Base-by-base conservation (phyloP, 2,329 filamentous ascomycete genomes). In the Tolypocladium inflatum region DNA sequence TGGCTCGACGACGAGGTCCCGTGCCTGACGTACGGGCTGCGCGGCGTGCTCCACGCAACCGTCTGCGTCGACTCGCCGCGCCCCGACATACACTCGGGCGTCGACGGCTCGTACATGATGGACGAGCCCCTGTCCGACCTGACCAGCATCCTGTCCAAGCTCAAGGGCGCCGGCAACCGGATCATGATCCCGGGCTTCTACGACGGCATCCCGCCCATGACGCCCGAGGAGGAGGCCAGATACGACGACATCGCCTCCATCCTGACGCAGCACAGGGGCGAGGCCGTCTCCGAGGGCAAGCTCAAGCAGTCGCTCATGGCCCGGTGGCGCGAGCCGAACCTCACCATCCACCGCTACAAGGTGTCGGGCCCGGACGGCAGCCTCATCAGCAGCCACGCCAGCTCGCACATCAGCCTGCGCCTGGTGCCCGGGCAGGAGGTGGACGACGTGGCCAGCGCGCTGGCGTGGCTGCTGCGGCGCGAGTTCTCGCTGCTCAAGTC, bases 1-100 rank as follows among this genome's bases (percentile, higher is more conserved):
- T 99, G 94, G 94, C 80, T 99, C 1, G 91, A 97, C 68, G 93
- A 99, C 68, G 88, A 95, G 63, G 91, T 95, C 2, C 94, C 94
- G 0, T 99, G 94, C 70, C 76, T 99, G 58, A 99, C 94, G 0
- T 99, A 99, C 62, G 94, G 94, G 1, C 80, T 97, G 8, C 85
- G 94, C 54, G 94, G 94, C 30, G 93, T 99, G 33, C 87, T 99
- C 26, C 93, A 97, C 70, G 93, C 92, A 6, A 96, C 91, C 0
- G 82, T 97, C 7, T 88, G 91, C 61, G 86, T 99, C 33, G 88
- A 95, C 63, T 95, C 91, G 58, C 84, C 85, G 55, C 86, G 90
- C 62, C 91, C 92, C 0, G 94, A 99, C 72, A 81, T 96, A 2
- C 94, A 99, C 73, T 96, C 91, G 61, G 94, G 94, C 66, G 93